A percentile compares a stretch with the other conserved stretches of the same genome.
phyloP scores from a whole-genome alignment of 306 rosid species.

The Malus sieversii region DNA sequence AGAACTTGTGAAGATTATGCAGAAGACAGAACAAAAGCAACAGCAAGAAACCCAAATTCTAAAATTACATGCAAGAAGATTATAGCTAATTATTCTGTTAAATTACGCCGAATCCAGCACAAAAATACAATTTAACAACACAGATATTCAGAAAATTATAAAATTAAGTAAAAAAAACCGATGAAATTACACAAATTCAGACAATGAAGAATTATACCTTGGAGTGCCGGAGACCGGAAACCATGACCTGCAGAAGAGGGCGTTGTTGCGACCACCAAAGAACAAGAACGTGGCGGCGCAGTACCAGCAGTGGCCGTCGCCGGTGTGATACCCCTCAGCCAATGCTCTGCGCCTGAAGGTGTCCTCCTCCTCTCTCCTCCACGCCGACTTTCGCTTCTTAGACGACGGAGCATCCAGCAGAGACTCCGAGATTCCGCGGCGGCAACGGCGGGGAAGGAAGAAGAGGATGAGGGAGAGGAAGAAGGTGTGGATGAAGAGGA shows the following conservation, averaged over 20 bases:
- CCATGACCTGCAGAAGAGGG: conserved; percentile 82
- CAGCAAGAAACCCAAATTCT: not conserved
- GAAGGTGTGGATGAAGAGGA: conserved; percentile 53
- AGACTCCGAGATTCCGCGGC: conserved; percentile 8
- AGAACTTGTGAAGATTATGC: not conserved
- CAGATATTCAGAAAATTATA: not conserved
- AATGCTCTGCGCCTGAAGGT: conserved; percentile 60
- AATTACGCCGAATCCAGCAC: not conserved
- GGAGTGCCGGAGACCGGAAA: conserved; percentile 50
- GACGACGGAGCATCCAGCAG: conserved; percentile 31
- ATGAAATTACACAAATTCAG: not conserved
- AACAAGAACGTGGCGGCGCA: conserved; percentile 64
- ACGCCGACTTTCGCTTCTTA: conserved; percentile 46
- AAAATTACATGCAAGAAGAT: not conserved
- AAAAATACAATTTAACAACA: not conserved
- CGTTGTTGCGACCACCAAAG: conserved; percentile 53
- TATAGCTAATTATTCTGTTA: not conserved
- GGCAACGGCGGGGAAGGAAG: conserved; percentile 57
- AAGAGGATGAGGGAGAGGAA: conserved; percentile 49
- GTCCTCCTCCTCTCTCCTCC: conserved; percentile 83
- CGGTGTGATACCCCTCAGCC: conserved; percentile 56
- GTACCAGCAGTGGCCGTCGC: conserved; percentile 29
- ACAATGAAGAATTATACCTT: conserved; percentile 38
- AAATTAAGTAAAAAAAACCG: not conserved
- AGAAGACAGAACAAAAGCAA: not conserved